Percentiles rank a stretch among this genome's conserved stretches.
phyloP scores from a whole-genome alignment of 768 basidiomycete genomes.

The Boletales sp. region DNA sequence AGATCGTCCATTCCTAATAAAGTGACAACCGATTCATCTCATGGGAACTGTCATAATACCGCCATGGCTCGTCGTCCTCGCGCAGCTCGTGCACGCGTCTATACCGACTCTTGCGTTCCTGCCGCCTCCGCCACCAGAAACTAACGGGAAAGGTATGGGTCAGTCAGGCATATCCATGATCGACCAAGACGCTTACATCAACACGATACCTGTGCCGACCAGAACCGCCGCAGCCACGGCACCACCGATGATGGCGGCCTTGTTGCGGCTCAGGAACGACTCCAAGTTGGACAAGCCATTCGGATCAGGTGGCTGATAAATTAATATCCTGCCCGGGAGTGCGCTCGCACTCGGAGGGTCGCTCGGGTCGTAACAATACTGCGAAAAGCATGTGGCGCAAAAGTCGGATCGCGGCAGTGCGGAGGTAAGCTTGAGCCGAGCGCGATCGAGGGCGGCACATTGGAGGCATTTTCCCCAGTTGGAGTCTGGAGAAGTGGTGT shows the following conservation, averaged over 20 bases:
- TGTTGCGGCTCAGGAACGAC: constrained; percentile 42
- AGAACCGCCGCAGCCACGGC: constrained; percentile 39
- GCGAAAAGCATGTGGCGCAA: constrained; percentile 59
- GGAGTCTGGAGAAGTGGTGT: constrained; percentile 52
- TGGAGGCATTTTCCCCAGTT: constrained; percentile 56
- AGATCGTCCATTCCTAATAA: not conserved
- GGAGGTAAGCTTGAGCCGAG: constrained; percentile 39
- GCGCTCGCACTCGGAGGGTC: constrained; percentile 55
- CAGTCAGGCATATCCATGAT: not conserved
- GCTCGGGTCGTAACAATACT: constrained; percentile 54
- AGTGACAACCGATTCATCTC: constrained; percentile 11
- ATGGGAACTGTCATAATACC: constrained; percentile 17
- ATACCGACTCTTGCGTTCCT: constrained; percentile 19
- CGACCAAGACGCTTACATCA: constrained; percentile 30
- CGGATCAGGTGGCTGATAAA: constrained; percentile 50
- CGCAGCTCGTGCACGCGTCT: constrained; percentile 24
- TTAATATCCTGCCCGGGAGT: constrained; percentile 37
- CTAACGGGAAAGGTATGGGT: constrained; percentile 2
- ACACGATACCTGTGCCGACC: constrained; percentile 34
- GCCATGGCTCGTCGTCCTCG: constrained; percentile 31
- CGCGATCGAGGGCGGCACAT: constrained; percentile 60
- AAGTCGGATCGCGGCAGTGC: constrained; percentile 37
- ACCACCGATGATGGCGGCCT: constrained; percentile 48
- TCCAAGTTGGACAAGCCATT: constrained; percentile 41
- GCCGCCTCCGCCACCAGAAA: constrained; percentile 29